Percentiles rank a stretch among this genome's conserved stretches.
These are phyloP conservation scores for Gracilaria domingensis DNA, from an alignment of 23 red algal species.

Conservation along the genomic window DNA sequence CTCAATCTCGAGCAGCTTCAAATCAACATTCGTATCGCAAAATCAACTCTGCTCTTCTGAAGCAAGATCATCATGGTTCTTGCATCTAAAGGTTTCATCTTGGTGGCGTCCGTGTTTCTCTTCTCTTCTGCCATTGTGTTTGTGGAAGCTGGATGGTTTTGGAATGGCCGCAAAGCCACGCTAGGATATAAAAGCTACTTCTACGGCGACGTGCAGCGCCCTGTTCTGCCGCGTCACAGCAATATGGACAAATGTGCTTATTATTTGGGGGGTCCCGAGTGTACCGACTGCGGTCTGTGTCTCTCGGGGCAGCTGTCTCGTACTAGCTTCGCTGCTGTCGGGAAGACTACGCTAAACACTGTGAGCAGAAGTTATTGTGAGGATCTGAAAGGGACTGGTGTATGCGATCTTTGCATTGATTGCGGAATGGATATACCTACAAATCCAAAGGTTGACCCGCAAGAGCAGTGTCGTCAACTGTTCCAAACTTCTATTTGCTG, in stretches of 20 bases:
- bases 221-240: background rate
- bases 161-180: background rate
- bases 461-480: background rate
- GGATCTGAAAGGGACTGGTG: background rate
- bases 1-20: background rate
- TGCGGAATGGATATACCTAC: background rate
- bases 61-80: background rate
- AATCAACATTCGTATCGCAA: background rate
- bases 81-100: background rate
- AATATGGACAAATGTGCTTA: background rate
- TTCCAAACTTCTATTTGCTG: background rate
- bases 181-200: background rate
- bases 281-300: background rate
- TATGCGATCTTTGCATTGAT: background rate
- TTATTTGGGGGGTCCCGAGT: background rate
- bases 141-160: background rate
- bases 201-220: background rate
- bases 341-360: background rate
- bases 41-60: background rate
- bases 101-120: background rate
- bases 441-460: background rate
- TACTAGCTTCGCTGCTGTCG: background rate
- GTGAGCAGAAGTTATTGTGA: background rate
- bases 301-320: background rate
- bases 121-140: background rate